Evolutionary conservation across 306 rosid species (phyloP), one percentile per base, ranked within the genome.

Genomic region (Medicago lupulina): DNA sequence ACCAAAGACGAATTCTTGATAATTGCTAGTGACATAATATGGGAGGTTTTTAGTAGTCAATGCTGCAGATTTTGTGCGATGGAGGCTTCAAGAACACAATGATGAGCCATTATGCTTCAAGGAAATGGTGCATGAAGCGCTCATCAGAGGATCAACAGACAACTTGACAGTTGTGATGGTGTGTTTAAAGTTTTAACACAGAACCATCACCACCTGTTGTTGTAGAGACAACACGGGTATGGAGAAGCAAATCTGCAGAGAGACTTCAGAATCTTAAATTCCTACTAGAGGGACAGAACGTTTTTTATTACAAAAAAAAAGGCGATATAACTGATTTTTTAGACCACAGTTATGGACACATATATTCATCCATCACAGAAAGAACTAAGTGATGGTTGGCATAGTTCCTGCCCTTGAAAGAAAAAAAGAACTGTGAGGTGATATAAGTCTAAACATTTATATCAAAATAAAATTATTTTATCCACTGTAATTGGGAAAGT

Each of bases 111-210:
- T 80, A 28, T 91, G 98, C 73, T 87, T 96, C 90, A 86, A 87
- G 82, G 83, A 91, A 82, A 79, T 89, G 49, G 92, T 87, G 11
- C 91, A 81, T 74, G 96, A 91, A 85, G 97, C 97, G 73, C 63
- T 84, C 31, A 87, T 80, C 2, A 39, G 43, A 39, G 43, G 83
- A 44, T 88, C 97, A 34, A 77, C 76, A 0, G 96, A 94, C 71
- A 91, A 94, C 67, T 83, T 94, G 71, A 94, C 98, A 9, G 91
- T 83, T 19, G 92, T 94, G 1, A 71, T 89, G 85, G 89, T 91
- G 63, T 83, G 4, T 28, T 0, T 0, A 3, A 0, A 28, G 91
- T 73, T 89, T 93, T 80, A 96, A 93, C 78, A 53, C 81, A 67
- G 91, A 14, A 47, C 17, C 53, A 47, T 17, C 53, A 40, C 80